phyloP scores from a whole-genome alignment of 108 stramenopile species.

The Phaeodactylum tricornutum region DNA sequence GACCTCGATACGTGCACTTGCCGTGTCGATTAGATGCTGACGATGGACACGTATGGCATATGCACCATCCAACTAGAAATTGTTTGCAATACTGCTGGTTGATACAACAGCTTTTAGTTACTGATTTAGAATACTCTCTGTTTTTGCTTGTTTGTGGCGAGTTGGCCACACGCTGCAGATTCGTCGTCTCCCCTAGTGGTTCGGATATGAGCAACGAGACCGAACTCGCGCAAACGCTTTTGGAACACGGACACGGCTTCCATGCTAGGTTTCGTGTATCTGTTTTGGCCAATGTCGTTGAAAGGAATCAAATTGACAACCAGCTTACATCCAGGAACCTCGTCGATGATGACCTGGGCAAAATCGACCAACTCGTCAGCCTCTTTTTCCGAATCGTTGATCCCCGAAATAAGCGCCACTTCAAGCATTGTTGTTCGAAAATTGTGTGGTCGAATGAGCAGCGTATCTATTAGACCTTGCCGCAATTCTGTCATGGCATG shows the following conservation, averaged over 20 bases:
- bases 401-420: conserved; percentile 60
- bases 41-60: too few relatives aligned
- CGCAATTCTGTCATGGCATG: conserved; percentile 61
- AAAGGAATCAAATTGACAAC: conserved; percentile 82
- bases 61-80: too few relatives aligned
- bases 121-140: too few relatives aligned
- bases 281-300: conserved; percentile 55
- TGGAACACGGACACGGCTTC: conserved; percentile 49
- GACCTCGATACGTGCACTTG: too few relatives aligned
- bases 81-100: too few relatives aligned
- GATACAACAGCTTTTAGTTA: too few relatives aligned
- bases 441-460: conserved; percentile 36
- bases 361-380: conserved; percentile 70
- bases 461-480: conserved; percentile 53
- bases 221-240: conserved; percentile 26
- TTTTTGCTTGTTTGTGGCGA: conserved; percentile 17
- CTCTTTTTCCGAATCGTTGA: conserved; percentile 73
- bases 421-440: conserved; percentile 65
- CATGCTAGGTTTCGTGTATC: conserved; percentile 36
- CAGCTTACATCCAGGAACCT: conserved; percentile 42
- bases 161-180: conserved; percentile 80
- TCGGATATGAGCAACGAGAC: conserved; percentile 45
- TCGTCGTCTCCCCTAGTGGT: conserved; percentile 78
- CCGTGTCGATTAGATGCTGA: too few relatives aligned
- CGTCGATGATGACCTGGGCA: conserved; percentile 37